Evolutionary conservation across 306 rosid species (phyloP).

Genomic region (Cucumis melo): DNA sequence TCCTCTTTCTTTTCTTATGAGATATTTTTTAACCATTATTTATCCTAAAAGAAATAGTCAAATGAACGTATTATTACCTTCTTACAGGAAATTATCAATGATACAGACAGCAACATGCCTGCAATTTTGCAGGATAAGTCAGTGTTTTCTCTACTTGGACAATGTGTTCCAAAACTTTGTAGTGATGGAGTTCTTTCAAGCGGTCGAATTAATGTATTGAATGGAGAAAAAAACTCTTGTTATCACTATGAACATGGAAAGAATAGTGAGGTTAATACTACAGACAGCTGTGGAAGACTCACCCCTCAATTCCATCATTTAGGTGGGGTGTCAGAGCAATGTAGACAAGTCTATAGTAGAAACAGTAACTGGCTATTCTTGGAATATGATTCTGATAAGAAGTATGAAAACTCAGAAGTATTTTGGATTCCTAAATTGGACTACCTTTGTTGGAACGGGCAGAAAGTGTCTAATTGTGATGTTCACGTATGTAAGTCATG

Average conservation of each 20-base stretch:
- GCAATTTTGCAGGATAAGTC: slow-evolving; percentile 48
- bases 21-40: not conserved
- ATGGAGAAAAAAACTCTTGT: slow-evolving; percentile 17
- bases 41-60: not conserved
- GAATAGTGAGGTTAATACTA: slow-evolving; percentile 11
- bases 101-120: slow-evolving; percentile 45
- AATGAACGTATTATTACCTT: slow-evolving; percentile 8
- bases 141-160: slow-evolving; percentile 49
- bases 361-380: slow-evolving; percentile 40
- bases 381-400: slow-evolving; percentile 31
- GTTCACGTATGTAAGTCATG: slow-evolving; percentile 96
- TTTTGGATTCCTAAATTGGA: slow-evolving; percentile 55
- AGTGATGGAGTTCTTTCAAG: slow-evolving; percentile 14
- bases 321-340: slow-evolving; percentile 33
- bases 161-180: slow-evolving; percentile 22
- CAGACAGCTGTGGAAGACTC: slow-evolving; percentile 15
- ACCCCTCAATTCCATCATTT: slow-evolving; percentile 25
- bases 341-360: slow-evolving; percentile 24
- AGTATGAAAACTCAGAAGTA: slow-evolving; percentile 20
- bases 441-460: slow-evolving; percentile 75
- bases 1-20: not conserved
- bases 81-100: slow-evolving; percentile 47
- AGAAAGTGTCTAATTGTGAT: slow-evolving; percentile 40
- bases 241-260: slow-evolving; percentile 22
- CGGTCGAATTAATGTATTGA: slow-evolving; percentile 16